Percentiles rank a stretch among this genome's conserved stretches.
These are phyloP conservation scores for Monosporascus sp. DNA, from an alignment of 2,329 filamentous ascomycete species.

Conservation along the genomic window DNA sequence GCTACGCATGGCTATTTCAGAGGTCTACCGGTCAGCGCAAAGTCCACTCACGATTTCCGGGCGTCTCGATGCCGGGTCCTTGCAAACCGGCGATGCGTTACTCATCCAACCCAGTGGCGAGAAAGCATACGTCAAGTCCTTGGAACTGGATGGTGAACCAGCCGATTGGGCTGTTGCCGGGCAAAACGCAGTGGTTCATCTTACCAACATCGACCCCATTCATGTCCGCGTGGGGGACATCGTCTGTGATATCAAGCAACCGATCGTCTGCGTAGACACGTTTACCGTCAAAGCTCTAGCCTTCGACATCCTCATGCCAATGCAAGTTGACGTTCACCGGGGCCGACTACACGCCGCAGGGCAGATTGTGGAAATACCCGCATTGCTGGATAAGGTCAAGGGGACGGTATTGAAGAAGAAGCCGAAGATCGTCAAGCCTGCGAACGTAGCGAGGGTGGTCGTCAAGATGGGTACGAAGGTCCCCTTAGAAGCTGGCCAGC, in stretches of 20 bases:
- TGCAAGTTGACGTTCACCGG: slow-evolving; percentile 82
- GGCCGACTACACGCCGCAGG: slow-evolving; percentile 77
- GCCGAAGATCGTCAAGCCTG: slow-evolving; percentile 77
- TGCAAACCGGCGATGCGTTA: slow-evolving; percentile 80
- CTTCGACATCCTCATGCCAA: slow-evolving; percentile 84
- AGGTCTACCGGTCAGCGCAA: slow-evolving; percentile 77
- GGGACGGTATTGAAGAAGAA: slow-evolving; percentile 76
- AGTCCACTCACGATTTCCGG: slow-evolving; percentile 83
- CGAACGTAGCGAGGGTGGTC: slow-evolving; percentile 67
- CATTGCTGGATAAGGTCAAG: slow-evolving; percentile 70
- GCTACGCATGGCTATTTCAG: slow-evolving; percentile 78
- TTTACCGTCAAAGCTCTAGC: slow-evolving; percentile 83
- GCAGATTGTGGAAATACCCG: slow-evolving; percentile 64
- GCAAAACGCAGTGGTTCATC: slow-evolving; percentile 79
- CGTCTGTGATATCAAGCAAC: slow-evolving; percentile 63
- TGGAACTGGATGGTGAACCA: slow-evolving; percentile 68
- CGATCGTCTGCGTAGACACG: slow-evolving; percentile 64
- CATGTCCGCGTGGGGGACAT: slow-evolving; percentile 83
- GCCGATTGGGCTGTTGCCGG: slow-evolving; percentile 90
- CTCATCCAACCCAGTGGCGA: slow-evolving; percentile 77
- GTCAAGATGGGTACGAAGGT: slow-evolving; percentile 69
- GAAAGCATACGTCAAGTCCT: slow-evolving; percentile 71
- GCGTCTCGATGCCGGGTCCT: slow-evolving; percentile 73
- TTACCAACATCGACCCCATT: slow-evolving; percentile 77
- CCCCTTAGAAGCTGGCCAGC: slow-evolving; percentile 72